Evolutionary conservation across 177 flowering plant species (phyloP).

Genomic region (Vitis hybrid): DNA sequence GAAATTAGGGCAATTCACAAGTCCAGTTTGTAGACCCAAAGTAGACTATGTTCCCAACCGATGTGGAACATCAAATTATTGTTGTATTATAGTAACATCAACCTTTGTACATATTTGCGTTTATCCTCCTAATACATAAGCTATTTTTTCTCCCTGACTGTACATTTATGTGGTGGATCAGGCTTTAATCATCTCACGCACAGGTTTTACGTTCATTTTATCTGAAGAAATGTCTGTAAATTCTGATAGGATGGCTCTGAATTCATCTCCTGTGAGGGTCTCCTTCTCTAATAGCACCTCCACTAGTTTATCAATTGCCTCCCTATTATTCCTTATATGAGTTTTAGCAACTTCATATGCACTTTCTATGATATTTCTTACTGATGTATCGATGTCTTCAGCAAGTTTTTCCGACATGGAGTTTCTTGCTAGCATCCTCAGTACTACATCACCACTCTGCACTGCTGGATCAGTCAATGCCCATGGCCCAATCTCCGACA

Average conservation of each 20-base stretch:
- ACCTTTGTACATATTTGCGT: too few species aligned
- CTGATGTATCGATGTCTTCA: conserved; percentile 60
- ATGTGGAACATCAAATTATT: too few species aligned
- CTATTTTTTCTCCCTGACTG: too few species aligned
- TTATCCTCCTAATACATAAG: too few species aligned
- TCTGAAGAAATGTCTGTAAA: conserved; percentile 30
- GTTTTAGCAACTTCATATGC: conserved; percentile 67
- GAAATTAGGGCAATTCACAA: too few species aligned
- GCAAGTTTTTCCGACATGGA: conserved; percentile 81
- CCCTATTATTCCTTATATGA: conserved; percentile 57
- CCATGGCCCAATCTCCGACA: conserved; percentile 82
- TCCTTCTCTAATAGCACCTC: conserved; percentile 71
- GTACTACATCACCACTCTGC: conserved; percentile 57
- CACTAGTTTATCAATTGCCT: conserved; percentile 64
- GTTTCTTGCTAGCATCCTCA: conserved; percentile 71
- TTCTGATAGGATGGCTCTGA: conserved; percentile 62
- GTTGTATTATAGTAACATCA: too few species aligned
- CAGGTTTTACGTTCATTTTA: conserved; percentile 15
- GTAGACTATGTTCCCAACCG: too few species aligned
- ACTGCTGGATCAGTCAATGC: conserved; percentile 54
- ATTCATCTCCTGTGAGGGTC: conserved; percentile 67
- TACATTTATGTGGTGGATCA: conserved; percentile 15
- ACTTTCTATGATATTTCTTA: conserved; percentile 34
- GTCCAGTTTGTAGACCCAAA: too few species aligned
- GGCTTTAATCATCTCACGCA: conserved; percentile 44